phyloP scores from a whole-genome alignment of 768 basidiomycete genomes.

The Harrya chromipes region DNA sequence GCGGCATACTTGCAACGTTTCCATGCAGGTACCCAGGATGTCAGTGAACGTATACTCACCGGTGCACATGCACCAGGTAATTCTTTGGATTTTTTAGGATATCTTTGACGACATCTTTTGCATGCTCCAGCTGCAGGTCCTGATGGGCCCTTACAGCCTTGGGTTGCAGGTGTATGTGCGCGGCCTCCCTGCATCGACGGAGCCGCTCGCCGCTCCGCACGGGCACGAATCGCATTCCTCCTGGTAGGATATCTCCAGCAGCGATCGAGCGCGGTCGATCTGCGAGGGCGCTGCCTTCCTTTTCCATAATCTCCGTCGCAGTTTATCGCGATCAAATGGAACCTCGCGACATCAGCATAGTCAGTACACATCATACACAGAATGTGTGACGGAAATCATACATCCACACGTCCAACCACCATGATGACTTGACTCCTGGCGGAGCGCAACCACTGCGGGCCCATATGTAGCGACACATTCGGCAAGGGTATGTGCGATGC shows the following conservation, averaged over 20 bases:
- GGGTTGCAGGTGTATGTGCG: conserved; percentile 48
- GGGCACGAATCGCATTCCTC: conserved; percentile 48
- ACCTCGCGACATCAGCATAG: not conserved
- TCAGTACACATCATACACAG: not conserved
- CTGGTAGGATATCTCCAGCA: conserved; percentile 49
- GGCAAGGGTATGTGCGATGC: conserved; percentile 35
- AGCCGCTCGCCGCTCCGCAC: conserved; percentile 48
- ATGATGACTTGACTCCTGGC: conserved; percentile 31
- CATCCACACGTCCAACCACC: conserved; percentile 21
- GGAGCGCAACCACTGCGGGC: conserved; percentile 50
- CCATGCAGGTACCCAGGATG: not conserved
- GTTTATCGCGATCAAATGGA: conserved; percentile 31
- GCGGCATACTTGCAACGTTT: conserved; percentile 22
- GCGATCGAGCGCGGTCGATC: conserved; percentile 51
- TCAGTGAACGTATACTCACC: conserved; percentile 29
- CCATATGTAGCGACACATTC: conserved; percentile 56
- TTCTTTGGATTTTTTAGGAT: conserved; percentile 31
- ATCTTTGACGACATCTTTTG: conserved; percentile 23
- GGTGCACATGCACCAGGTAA: conserved; percentile 44
- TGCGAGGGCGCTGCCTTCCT: conserved; percentile 45
- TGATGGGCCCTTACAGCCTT: conserved; percentile 42
- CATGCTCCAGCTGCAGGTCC: conserved; percentile 39
- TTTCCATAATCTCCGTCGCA: conserved; percentile 58
- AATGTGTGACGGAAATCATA: not conserved
- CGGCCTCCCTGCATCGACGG: conserved; percentile 50